A percentile compares a stretch with the other conserved stretches of the same genome.
These are phyloP conservation scores for Ceratocystis harringtonii DNA, from an alignment of 2,329 filamentous ascomycete species.

Conservation along the genomic window DNA sequence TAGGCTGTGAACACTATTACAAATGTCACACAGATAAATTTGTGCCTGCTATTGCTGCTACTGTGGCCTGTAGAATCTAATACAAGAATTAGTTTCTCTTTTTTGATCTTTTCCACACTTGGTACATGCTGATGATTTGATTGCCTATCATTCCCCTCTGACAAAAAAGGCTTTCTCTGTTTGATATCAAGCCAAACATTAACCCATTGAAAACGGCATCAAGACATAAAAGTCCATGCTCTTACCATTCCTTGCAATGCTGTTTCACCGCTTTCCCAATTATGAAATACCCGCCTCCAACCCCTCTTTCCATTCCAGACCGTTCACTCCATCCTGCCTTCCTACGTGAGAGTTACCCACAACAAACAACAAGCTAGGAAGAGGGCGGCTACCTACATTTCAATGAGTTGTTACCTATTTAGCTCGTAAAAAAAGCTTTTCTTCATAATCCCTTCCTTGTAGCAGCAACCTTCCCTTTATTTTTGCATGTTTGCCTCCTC, in stretches of 20 bases:
- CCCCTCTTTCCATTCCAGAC: constrained; percentile 13
- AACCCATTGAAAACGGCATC: not conserved
- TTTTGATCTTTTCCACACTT: no score
- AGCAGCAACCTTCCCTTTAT: not conserved
- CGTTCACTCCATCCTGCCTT: not conserved
- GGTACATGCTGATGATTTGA: not conserved
- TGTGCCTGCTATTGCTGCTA: no score
- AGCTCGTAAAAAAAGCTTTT: not conserved
- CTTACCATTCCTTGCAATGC: not conserved
- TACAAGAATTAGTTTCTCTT: no score
- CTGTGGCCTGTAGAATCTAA: no score
- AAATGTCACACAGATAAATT: not conserved
- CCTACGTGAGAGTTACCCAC: not conserved
- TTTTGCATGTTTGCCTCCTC: constrained; percentile 5
- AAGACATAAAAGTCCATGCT: not conserved
- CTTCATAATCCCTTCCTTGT: not conserved
- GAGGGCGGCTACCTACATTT: constrained; percentile 2
- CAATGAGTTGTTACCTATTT: not conserved
- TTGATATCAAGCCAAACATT: not conserved
- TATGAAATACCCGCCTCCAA: constrained; percentile 1
- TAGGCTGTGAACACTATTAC: not conserved
- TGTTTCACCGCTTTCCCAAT: constrained; percentile 13
- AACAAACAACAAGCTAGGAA: constrained; percentile 4
- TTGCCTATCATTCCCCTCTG: not conserved
- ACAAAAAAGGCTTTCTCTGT: not conserved